Evolutionary conservation across 495 filamentous ascomycete species (phyloP).

Genomic region (Daldinia concentrica): DNA sequence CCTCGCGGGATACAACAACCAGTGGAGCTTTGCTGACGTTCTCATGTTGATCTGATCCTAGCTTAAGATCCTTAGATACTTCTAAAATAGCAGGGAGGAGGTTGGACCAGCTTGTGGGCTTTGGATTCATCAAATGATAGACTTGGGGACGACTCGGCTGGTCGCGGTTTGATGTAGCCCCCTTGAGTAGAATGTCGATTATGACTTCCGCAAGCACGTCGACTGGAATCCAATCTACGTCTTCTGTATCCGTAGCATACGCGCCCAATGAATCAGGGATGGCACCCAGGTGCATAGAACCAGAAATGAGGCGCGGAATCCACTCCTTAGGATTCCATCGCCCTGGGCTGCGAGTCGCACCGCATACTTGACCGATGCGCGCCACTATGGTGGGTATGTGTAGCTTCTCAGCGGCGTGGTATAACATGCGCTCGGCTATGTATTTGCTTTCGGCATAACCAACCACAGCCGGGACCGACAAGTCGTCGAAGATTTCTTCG

Average conservation of each 20-base stretch:
- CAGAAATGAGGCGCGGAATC: not conserved
- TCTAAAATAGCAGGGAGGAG: not conserved
- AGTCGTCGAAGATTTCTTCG: not conserved
- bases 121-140: not conserved
- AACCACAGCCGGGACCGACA: not conserved
- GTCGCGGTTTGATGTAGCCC: not conserved
- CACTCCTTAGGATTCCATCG: slow-evolving; percentile 1
- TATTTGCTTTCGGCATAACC: not conserved
- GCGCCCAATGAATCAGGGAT: not conserved
- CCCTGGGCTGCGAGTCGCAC: not conserved
- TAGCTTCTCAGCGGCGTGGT: not conserved
- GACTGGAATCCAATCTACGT: not conserved
- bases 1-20: not conserved
- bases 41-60: not conserved
- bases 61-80: not conserved
- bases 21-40: not conserved
- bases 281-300: not conserved
- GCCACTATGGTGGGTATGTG: not conserved
- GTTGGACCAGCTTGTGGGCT: not conserved
- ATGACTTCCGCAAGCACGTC: not conserved
- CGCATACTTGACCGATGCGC: not conserved
- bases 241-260: not conserved
- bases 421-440: not conserved
- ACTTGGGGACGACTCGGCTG: not conserved
- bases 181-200: not conserved